Evolutionary conservation across 208 protist genomes (phyloP).

Genomic region (Phytomonas francai): DNA sequence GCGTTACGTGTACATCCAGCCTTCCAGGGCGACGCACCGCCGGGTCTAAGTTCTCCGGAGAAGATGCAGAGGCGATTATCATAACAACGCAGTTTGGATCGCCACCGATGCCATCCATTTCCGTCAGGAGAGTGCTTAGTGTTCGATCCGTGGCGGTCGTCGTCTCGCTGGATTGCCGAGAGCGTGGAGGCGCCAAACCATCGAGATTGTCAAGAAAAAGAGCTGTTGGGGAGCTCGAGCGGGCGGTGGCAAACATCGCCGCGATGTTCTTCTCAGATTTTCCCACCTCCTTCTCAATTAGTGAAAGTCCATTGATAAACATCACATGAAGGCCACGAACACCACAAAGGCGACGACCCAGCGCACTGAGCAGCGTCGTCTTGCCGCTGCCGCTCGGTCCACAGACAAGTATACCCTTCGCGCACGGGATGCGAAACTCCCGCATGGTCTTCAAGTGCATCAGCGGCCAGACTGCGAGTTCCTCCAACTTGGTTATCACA

Average conservation of each 20-base stretch:
- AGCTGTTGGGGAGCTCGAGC: slow-evolving; percentile 55
- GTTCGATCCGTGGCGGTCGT: slow-evolving; percentile 74
- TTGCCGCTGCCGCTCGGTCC: slow-evolving; percentile 80
- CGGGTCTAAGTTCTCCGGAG: slow-evolving; percentile 51
- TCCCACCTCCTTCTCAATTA: slow-evolving; percentile 87
- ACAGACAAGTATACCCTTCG: slow-evolving; percentile 72
- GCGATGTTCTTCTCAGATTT: slow-evolving; percentile 83
- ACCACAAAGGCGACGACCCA: slow-evolving; percentile 39
- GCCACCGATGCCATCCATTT: slow-evolving; percentile 83
- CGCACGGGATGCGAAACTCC: slow-evolving; percentile 27
- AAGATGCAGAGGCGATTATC: slow-evolving; percentile 77
- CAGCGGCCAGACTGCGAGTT: slow-evolving; percentile 75
- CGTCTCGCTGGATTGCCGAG: slow-evolving; percentile 14
- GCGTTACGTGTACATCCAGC: slow-evolving; percentile 74
- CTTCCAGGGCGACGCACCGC: slow-evolving; percentile 80
- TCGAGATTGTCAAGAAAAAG: slow-evolving; percentile 92
- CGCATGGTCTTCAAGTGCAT: slow-evolving; percentile 35
- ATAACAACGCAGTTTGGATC: slow-evolving; percentile 39
- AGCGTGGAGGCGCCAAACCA: slow-evolving; percentile 75
- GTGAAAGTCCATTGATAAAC: slow-evolving; percentile 58
- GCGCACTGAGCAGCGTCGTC: slow-evolving; percentile 61
- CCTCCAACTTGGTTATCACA: slow-evolving; percentile 45
- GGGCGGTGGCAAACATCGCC: slow-evolving; percentile 65
- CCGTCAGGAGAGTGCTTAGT: slow-evolving; percentile 85
- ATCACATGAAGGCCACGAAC: slow-evolving; percentile 46